A percentile compares a stretch with the other conserved stretches of the same genome.
Evolutionary conservation across 164 flowering plant genomes (phyloP).

Genomic region (Magnolia kwangsiensis): DNA sequence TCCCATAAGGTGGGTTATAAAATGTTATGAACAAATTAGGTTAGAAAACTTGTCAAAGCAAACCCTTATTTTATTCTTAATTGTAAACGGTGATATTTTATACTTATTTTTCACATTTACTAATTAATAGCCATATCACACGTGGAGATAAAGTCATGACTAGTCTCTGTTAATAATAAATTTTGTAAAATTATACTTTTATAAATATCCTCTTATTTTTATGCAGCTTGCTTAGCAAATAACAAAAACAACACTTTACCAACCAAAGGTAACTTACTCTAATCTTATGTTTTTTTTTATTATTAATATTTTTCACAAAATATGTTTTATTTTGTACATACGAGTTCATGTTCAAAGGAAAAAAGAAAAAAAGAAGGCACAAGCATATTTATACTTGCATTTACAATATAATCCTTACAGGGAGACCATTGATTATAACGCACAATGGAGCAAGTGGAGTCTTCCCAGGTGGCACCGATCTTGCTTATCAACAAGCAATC

Average conservation of each 20-base stretch:
- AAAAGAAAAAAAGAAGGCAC: no score
- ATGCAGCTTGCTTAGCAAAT: constrained; percentile 71
- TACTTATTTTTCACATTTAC: no score
- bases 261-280: constrained; percentile 34
- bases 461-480: constrained; percentile 76
- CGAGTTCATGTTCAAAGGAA: not conserved
- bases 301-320: not conserved
- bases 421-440: constrained; percentile 52
- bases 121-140: no score
- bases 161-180: no score
- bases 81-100: no score
- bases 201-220: not conserved
- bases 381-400: not conserved
- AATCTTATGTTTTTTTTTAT: not conserved
- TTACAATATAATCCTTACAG: constrained; percentile 25
- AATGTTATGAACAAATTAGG: no score
- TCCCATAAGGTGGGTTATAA: no score
- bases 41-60: no score
- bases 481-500: constrained; percentile 79
- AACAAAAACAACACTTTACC: constrained; percentile 33
- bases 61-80: no score
- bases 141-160: not conserved
- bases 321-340: not conserved
- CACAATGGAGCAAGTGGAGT: constrained; percentile 93
- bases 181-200: not conserved